Percentiles rank a stretch among this genome's conserved stretches.
phyloP scores from a whole-genome alignment of 2,329 filamentous ascomycete species.

The Trichophyton mentagrophytes region DNA sequence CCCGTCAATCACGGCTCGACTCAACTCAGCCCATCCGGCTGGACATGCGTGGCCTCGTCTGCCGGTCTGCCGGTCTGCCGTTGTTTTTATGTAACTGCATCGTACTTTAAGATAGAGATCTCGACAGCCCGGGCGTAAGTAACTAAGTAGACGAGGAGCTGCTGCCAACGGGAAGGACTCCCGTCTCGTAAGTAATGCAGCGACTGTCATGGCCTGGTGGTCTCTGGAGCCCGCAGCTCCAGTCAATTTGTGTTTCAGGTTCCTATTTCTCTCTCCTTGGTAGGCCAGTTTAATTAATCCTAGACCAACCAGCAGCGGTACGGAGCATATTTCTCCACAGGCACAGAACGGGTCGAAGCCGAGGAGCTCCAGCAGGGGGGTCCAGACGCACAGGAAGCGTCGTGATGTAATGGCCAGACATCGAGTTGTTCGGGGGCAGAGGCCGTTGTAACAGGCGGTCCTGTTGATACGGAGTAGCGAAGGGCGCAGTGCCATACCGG shows the following conservation, averaged over 20 bases:
- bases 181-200: not conserved
- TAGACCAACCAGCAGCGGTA: not conserved
- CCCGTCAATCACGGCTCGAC: not conserved
- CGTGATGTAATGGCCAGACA: not conserved
- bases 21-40: not conserved
- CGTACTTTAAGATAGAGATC: not conserved
- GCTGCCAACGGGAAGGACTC: not conserved
- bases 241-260: not conserved
- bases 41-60: not conserved
- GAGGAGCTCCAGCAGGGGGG: not conserved
- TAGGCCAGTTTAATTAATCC: not conserved
- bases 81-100: not conserved
- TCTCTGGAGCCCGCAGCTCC: not conserved
- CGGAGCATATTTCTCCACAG: slow-evolving; percentile 4
- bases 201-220: not conserved
- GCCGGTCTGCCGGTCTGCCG: not conserved
- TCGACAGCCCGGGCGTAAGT: not conserved
- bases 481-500: no score
- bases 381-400: not conserved
- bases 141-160: not conserved
- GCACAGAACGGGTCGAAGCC: not conserved
- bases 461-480: no score
- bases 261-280: not conserved
- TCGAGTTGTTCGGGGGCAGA: not conserved
- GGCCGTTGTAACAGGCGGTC: no score